These are phyloP conservation scores for Alloteropsis angusta DNA, from an alignment of 202 grass and related monocot species.

Conservation along the genomic window DNA sequence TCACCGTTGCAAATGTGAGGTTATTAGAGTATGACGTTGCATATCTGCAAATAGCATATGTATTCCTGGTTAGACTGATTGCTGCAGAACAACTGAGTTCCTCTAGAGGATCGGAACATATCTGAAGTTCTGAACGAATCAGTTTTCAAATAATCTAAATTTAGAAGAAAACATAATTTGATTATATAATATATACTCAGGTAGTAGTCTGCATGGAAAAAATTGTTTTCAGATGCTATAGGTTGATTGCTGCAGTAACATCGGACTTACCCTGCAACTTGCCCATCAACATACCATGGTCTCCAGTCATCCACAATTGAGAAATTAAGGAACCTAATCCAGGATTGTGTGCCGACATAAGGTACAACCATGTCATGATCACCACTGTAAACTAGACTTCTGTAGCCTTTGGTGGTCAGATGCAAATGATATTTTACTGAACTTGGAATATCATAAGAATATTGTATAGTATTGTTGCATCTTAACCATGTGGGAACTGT, in stretches of 20 bases:
- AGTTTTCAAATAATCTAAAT: neutral
- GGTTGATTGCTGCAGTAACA: neutral
- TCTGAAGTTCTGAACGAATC: neutral
- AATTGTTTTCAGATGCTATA: neutral
- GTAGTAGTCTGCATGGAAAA: neutral
- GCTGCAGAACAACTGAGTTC: neutral
- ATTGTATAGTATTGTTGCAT: slow-evolving; percentile 29
- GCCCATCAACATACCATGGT: slow-evolving; percentile 31
- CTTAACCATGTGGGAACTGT: slow-evolving; percentile 39
- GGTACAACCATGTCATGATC: slow-evolving; percentile 44
- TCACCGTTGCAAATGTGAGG: slow-evolving; percentile 43
- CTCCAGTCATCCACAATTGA: slow-evolving; percentile 42
- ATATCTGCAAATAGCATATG: slow-evolving; percentile 24
- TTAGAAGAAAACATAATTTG: neutral
- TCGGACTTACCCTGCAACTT: slow-evolving; percentile 50
- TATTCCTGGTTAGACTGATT: neutral
- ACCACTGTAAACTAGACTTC: slow-evolving; percentile 46
- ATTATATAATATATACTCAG: too few species aligned
- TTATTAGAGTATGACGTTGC: slow-evolving; percentile 43
- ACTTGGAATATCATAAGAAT: slow-evolving; percentile 31
- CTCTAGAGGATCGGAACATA: neutral
- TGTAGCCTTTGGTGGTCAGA: slow-evolving; percentile 47
- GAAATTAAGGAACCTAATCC: slow-evolving; percentile 56
- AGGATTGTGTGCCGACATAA: slow-evolving; percentile 36
- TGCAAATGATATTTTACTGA: slow-evolving; percentile 47